Percentiles rank a stretch among this genome's conserved stretches.
phyloP scores from a whole-genome alignment of 169 alveolate species.

The Amoebophrya sp. region DNA sequence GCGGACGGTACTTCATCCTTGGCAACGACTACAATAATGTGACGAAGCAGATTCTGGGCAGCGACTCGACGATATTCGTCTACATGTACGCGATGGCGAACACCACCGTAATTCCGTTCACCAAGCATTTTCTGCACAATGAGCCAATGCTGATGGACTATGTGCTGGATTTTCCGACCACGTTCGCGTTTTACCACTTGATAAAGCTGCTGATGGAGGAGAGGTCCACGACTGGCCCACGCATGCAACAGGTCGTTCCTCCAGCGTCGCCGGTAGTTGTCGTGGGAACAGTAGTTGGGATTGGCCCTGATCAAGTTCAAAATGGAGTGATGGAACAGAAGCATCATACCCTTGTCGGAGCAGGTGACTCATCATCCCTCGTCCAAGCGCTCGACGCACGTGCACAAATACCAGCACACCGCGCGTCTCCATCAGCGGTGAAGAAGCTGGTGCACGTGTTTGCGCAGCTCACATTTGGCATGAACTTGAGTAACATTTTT shows the following conservation, averaged over 20 bases:
- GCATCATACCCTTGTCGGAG: no score
- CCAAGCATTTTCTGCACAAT: neutral
- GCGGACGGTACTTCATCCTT: neutral
- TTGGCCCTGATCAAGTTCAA: neutral
- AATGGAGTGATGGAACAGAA: neutral
- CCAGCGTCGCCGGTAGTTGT: no score
- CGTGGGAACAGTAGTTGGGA: no score
- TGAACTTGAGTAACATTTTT: neutral
- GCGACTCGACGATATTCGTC: neutral
- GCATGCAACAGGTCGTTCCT: no score
- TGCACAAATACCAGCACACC: no score
- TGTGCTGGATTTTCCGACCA: neutral
- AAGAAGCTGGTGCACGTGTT: neutral
- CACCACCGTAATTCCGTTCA: neutral
- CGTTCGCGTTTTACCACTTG: neutral
- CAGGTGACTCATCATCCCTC: no score
- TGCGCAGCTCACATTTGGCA: neutral
- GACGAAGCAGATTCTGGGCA: neutral
- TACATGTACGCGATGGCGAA: neutral
- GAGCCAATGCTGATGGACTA: neutral
- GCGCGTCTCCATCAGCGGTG: no score
- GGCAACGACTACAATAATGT: neutral
- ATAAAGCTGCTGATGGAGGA: neutral
- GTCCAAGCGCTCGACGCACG: no score
- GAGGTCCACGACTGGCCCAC: neutral